These are phyloP conservation scores for Hypoxylon sp. DNA, from an alignment of 2,329 filamentous ascomycete species.

Conservation along the genomic window DNA sequence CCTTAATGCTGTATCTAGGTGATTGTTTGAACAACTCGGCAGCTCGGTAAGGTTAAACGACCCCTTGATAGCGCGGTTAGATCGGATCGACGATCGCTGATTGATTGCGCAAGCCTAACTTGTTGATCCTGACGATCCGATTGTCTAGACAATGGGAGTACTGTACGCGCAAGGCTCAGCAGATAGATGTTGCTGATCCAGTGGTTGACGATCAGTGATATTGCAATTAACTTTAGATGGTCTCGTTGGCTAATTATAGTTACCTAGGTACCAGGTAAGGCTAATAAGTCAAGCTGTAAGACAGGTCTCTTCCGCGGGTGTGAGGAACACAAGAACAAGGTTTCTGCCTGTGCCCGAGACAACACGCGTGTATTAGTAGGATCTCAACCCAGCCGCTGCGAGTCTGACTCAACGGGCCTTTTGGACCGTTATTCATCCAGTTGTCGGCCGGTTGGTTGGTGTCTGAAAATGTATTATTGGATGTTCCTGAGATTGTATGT, in stretches of 20 bases:
- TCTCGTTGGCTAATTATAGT: constrained; percentile 15
- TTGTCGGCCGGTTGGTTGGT: no score
- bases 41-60: background rate
- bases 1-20: no score
- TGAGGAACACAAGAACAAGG: constrained; percentile 13
- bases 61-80: constrained; percentile 4
- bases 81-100: constrained; percentile 18
- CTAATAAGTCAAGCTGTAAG: constrained; percentile 1
- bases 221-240: constrained; percentile 4
- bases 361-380: constrained; percentile 13
- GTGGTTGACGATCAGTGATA: no score
- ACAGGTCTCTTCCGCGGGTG: constrained; percentile 11
- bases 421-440: no score
- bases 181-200: no score
- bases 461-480: no score
- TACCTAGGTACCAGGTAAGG: background rate
- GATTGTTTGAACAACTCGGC: no score
- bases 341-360: constrained; percentile 11
- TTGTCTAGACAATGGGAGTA: constrained; percentile 13
- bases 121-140: constrained; percentile 23
- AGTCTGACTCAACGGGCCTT: no score
- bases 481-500: background rate
- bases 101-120: constrained; percentile 14
- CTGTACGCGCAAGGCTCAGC: no score
- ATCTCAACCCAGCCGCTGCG: no score